phyloP scores from a whole-genome alignment of 2,329 filamentous ascomycete genomes.

The Domatiomyces catenatus region DNA sequence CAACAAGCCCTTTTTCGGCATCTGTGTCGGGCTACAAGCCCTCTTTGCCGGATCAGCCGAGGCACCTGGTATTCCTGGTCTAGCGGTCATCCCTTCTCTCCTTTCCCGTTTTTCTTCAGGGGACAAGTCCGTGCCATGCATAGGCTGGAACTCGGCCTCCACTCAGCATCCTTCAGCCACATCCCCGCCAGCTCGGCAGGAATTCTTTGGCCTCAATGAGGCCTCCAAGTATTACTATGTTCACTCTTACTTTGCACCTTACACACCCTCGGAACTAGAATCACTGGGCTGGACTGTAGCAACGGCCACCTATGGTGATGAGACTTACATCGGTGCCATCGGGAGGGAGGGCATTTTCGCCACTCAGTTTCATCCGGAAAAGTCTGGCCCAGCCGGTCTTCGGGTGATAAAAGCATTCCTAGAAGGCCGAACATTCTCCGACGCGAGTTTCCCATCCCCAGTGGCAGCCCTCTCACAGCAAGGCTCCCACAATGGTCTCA shows the following conservation, averaged over 20 bases:
- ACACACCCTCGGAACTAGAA: slow-evolving; percentile 58
- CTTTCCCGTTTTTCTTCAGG: slow-evolving; percentile 57
- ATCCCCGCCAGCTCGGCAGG: slow-evolving; percentile 23
- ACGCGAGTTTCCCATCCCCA: slow-evolving; percentile 1
- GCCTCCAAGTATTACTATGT: slow-evolving; percentile 97
- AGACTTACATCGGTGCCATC: slow-evolving; percentile 84
- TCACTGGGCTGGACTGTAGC: slow-evolving; percentile 80
- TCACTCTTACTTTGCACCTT: slow-evolving; percentile 79
- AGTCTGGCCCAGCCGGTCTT: slow-evolving; percentile 80
- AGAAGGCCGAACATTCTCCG: slow-evolving; percentile 45
- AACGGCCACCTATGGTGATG: slow-evolving; percentile 69
- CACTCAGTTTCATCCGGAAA: slow-evolving; percentile 96
- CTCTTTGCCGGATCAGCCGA: slow-evolving; percentile 78
- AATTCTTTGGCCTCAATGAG: slow-evolving; percentile 63
- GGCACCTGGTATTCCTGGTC: slow-evolving; percentile 52
- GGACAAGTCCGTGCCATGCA: slow-evolving; percentile 68
- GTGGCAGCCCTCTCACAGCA: neutral
- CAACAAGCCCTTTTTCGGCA: slow-evolving; percentile 96
- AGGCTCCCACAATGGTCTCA: slow-evolving; percentile 49
- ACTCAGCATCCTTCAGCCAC: slow-evolving; percentile 29
- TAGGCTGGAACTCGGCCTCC: slow-evolving; percentile 91
- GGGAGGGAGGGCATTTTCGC: slow-evolving; percentile 73
- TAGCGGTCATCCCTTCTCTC: slow-evolving; percentile 56
- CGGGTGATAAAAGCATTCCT: slow-evolving; percentile 75
- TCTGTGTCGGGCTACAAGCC: slow-evolving; percentile 87